phyloP scores from a whole-genome alignment of 768 basidiomycete species.

The Mycena metata region DNA sequence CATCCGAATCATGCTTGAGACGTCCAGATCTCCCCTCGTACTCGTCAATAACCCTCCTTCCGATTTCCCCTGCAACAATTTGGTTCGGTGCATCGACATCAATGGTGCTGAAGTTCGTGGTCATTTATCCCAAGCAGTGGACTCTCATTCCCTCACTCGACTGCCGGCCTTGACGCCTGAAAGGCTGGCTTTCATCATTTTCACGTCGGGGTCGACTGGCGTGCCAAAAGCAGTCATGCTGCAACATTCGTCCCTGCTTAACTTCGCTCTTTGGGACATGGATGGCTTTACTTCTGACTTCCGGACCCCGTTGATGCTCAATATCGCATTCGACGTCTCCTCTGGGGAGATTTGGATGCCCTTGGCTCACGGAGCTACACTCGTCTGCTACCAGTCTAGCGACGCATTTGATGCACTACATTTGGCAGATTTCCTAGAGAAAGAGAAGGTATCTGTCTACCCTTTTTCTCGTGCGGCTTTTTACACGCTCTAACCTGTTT shows the following conservation, averaged over 20 bases:
- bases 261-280: conserved; percentile 13
- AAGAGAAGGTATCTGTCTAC: conserved; percentile 16
- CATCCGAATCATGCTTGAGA: conserved; percentile 15
- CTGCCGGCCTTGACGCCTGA: conserved; percentile 12
- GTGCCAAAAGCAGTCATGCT: conserved; percentile 13
- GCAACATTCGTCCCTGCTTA: conserved; percentile 13
- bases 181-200: conserved; percentile 8
- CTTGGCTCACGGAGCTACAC: conserved; percentile 11
- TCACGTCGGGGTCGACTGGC: conserved; percentile 8
- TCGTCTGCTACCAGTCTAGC: conserved; percentile 16
- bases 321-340: conserved; percentile 12
- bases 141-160: conserved; percentile 12
- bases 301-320: conserved; percentile 13
- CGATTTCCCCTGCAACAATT: conserved; percentile 12
- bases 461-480: conserved; percentile 5
- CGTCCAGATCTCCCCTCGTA: conserved; percentile 9
- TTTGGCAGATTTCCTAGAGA: conserved; percentile 14
- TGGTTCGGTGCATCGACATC: conserved; percentile 9
- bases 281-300: conserved; percentile 13
- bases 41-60: conserved; percentile 12
- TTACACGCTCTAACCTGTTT: conserved; percentile 7
- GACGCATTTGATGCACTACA: conserved; percentile 12
- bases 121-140: conserved; percentile 11
- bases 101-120: conserved; percentile 7
- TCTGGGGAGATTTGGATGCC: conserved; percentile 13